These are phyloP conservation scores for Solanum rostratum DNA, from an alignment of 257 asterid species.

Conservation along the genomic window DNA sequence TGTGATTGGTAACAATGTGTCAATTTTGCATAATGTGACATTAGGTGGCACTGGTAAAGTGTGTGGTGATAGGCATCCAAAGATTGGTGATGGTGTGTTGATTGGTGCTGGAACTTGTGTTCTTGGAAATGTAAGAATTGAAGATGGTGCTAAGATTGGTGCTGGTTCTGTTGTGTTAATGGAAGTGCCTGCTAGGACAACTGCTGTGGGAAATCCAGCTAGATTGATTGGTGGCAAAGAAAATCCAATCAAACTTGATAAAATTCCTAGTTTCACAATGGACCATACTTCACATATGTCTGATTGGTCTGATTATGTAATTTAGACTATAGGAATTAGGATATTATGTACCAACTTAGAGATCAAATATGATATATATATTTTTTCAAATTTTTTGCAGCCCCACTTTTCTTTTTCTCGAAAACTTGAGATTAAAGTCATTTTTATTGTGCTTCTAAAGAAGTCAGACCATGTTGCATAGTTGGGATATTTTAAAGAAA, in stretches of 20 bases:
- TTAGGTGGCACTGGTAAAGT: slow-evolving; percentile 87
- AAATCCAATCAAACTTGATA: slow-evolving; percentile 59
- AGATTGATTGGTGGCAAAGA: slow-evolving; percentile 71
- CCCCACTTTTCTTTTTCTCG: too few relatives aligned
- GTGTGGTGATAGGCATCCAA: slow-evolving; percentile 78
- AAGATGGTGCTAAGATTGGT: slow-evolving; percentile 83
- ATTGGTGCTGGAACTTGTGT: slow-evolving; percentile 94
- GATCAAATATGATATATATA: not conserved
- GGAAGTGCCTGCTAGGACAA: slow-evolving; percentile 70
- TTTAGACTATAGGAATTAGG: slow-evolving; percentile 6
- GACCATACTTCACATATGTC: slow-evolving; percentile 67
- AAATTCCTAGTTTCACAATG: slow-evolving; percentile 73
- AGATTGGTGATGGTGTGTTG: slow-evolving; percentile 77
- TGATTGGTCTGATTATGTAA: slow-evolving; percentile 81
- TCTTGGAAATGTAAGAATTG: slow-evolving; percentile 69
- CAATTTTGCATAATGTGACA: slow-evolving; percentile 83
- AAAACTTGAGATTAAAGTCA: too few relatives aligned
- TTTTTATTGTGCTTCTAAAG: not conserved
- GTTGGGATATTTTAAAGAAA: not conserved
- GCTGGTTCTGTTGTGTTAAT: slow-evolving; percentile 87
- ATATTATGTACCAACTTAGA: not conserved
- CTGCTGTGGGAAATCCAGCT: slow-evolving; percentile 92
- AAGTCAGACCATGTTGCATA: not conserved
- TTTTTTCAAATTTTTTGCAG: not conserved
- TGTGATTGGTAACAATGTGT: slow-evolving; percentile 71